Evolutionary conservation across 345 rosid genomes (phyloP), one percentile per base, ranked within the genome.

Genomic region (Cardamine resedifolia): DNA sequence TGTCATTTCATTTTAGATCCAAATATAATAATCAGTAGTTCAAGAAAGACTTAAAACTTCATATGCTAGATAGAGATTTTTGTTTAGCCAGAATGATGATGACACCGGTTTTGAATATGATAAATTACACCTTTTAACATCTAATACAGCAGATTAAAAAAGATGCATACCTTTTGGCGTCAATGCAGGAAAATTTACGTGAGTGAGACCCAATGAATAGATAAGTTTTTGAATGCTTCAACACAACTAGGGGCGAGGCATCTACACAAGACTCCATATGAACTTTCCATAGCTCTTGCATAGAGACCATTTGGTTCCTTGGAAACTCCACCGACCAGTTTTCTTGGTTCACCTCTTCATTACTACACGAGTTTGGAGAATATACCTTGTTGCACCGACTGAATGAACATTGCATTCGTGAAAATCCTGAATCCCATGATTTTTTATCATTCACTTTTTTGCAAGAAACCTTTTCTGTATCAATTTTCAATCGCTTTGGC

Each of bases 201-300:
- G 97, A 85, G 77, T 95, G 99, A 62, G 99, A 91, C 75, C 99
- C 99, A 80, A 91, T 81, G 79, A 95, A 87, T 41, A 91, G 53
- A 85, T 82, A 90, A 55, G 83, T 57, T 74, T 91, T 86, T 0
- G 83, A 80, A 53, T 81, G 80, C 74, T 77, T 85, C 63, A 85
- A 72, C 47, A 91, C 96, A 47, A 90, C 58, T 45, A 91, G 81
- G 27, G 96, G 96, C 0, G 99, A 95, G 63, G 96, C 96, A 83
- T 95, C 99, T 68, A 91, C 92, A 71, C 99, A 95, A 63, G 97
- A 90, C 64, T 80, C 91, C 97, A 90, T 83, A 76, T 78, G 80
- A 84, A 84, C 92, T 82, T 90, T 90, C 97, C 99, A 95, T 57
- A 89, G 36, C 76, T 87, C 87, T 65, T 77, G 69, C 64, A 95